Evolutionary conservation across 495 filamentous ascomycete genomes (phyloP).

Genomic region (Talaromyces thailandensis): DNA sequence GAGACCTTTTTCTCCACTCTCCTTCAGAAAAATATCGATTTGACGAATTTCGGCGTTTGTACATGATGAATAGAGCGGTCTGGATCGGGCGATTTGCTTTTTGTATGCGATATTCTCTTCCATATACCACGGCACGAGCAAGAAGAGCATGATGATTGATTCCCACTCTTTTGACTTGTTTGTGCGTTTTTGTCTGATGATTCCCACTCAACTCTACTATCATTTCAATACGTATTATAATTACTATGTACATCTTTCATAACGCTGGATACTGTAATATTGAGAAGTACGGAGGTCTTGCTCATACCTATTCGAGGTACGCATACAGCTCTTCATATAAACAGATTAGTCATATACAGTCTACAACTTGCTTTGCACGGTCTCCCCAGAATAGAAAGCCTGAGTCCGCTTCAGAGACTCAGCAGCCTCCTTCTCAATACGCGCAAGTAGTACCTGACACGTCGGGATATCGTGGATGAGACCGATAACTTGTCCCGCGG

Average conservation of each 20-base stretch:
- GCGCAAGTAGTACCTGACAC: slow-evolving; percentile 44
- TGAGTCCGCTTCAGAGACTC: slow-evolving; percentile 32
- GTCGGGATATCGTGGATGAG: slow-evolving; percentile 63
- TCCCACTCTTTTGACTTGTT: background rate
- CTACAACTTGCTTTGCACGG: slow-evolving; percentile 28
- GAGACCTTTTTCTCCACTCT: background rate
- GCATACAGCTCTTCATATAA: too few species aligned
- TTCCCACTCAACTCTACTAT: slow-evolving; percentile 1
- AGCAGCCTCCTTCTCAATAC: slow-evolving; percentile 59
- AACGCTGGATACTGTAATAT: too few species aligned
- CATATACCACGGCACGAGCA: background rate
- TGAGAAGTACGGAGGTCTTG: too few species aligned
- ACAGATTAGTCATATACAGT: background rate
- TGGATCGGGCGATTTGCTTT: background rate
- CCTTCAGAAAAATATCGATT: background rate
- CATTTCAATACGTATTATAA: background rate
- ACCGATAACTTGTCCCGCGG: slow-evolving; percentile 62
- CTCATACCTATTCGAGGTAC: too few species aligned
- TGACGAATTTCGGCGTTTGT: slow-evolving; percentile 1
- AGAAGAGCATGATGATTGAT: background rate
- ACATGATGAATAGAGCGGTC: background rate
- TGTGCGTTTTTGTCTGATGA: background rate
- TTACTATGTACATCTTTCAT: background rate
- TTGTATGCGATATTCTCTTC: background rate
- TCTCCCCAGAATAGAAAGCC: slow-evolving; percentile 28